Evolutionary conservation across 768 basidiomycete genomes (phyloP).

Genomic region (Lentinula guzmanii): DNA sequence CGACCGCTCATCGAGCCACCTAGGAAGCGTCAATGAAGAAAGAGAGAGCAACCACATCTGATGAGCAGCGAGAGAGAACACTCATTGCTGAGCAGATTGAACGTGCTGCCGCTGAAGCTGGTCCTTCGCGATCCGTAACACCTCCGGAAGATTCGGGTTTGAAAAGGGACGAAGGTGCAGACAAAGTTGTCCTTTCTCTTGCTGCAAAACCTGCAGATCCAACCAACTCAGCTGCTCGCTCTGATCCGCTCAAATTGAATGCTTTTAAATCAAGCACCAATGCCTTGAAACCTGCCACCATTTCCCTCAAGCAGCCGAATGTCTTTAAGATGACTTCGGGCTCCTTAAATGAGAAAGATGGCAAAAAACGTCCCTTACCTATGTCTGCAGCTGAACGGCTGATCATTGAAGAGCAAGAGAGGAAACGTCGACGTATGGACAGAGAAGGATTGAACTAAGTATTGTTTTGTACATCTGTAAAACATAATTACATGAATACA

Average conservation of each 20-base stretch:
- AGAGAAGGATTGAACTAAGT: constrained; percentile 19
- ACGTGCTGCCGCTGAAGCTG: constrained; percentile 57
- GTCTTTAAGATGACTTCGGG: constrained; percentile 53
- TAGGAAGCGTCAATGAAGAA: constrained; percentile 87
- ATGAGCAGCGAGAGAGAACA: constrained; percentile 89
- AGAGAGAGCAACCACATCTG: constrained; percentile 84
- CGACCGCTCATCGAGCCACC: constrained; percentile 7
- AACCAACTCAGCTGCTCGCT: constrained; percentile 16
- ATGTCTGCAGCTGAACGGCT: constrained; percentile 83
- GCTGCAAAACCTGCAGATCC: constrained; percentile 31
- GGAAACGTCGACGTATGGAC: constrained; percentile 79
- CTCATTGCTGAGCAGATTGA: constrained; percentile 93
- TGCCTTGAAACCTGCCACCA: constrained; percentile 46
- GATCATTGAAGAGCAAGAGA: constrained; percentile 86
- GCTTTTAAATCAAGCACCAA: constrained; percentile 52
- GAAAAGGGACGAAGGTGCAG: constrained; percentile 64
- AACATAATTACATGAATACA: not conserved
- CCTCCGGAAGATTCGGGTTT: constrained; percentile 51
- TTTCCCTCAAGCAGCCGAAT: constrained; percentile 70
- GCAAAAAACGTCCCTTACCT: constrained; percentile 55
- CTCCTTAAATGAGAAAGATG: constrained; percentile 36
- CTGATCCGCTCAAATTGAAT: constrained; percentile 51
- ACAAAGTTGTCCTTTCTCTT: constrained; percentile 74
- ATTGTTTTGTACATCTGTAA: not conserved
- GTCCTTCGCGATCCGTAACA: constrained; percentile 24